Conservation (phyloP, 2,329 filamentous ascomycete genomes). For the Hypoxylon rubiginosum region DNA sequence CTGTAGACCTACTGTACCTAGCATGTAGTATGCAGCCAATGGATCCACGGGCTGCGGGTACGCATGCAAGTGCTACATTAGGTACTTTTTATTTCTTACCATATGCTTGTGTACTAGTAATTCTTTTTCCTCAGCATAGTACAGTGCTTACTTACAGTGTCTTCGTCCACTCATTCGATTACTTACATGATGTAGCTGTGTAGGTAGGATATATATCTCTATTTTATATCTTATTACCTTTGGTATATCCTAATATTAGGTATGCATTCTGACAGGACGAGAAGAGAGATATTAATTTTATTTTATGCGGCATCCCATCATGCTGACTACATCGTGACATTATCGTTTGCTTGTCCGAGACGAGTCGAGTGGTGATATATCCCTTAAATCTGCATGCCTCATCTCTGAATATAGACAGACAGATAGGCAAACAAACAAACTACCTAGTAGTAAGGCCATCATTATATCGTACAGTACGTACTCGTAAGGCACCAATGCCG, state of each 20-base stretch:
- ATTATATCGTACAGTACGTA: slow-evolving; percentile 17
- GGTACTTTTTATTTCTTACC: slow-evolving; percentile 21
- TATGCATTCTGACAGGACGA: background rate
- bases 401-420: background rate
- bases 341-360: background rate
- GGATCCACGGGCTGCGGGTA: slow-evolving; percentile 30
- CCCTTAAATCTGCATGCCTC: background rate
- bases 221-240: background rate
- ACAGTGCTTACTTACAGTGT: slow-evolving; percentile 10
- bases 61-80: slow-evolving; percentile 43
- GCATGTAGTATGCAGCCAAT: no score
- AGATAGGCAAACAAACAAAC: background rate
- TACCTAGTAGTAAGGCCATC: no score
- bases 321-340: background rate
- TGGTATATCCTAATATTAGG: background rate
- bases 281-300: background rate
- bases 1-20: no score
- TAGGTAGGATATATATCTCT: background rate
- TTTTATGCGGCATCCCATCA: background rate
- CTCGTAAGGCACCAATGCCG: slow-evolving; percentile 41
- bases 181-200: background rate
- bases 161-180: background rate
- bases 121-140: background rate
- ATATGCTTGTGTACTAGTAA: background rate
- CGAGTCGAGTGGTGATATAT: background rate